Evolutionary conservation across 2,329 filamentous ascomycete genomes (phyloP).

Genomic region (Macrophomina tecta): DNA sequence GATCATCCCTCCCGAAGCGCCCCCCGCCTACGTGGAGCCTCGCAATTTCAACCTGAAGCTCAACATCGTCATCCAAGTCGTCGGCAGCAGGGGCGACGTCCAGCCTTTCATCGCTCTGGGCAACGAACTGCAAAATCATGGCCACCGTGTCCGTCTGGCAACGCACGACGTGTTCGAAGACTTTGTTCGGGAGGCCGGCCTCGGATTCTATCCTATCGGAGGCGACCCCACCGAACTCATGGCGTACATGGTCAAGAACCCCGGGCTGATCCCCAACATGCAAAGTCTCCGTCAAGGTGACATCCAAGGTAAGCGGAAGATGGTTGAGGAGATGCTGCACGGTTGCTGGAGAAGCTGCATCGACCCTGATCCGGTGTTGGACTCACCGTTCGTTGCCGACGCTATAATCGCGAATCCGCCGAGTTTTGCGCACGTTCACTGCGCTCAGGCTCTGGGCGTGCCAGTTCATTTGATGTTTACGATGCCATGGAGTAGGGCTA

Average conservation of each 20-base stretch:
- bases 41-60: constrained; percentile 30
- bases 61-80: constrained; percentile 57
- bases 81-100: constrained; percentile 56
- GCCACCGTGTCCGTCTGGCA: constrained; percentile 54
- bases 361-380: constrained; percentile 72
- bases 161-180: constrained; percentile 57
- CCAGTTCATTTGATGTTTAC: constrained; percentile 37
- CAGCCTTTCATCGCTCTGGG: constrained; percentile 58
- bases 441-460: constrained; percentile 42
- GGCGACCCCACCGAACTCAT: constrained; percentile 58
- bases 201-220: constrained; percentile 59
- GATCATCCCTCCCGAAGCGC: not conserved
- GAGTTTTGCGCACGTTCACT: constrained; percentile 68
- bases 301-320: constrained; percentile 73
- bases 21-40: not conserved
- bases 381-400: constrained; percentile 78
- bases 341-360: constrained; percentile 88
- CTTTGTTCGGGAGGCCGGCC: constrained; percentile 55
- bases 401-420: constrained; percentile 80
- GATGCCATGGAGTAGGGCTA: constrained; percentile 58
- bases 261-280: constrained; percentile 81
- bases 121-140: constrained; percentile 56
- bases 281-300: constrained; percentile 78
- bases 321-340: constrained; percentile 77
- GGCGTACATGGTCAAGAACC: constrained; percentile 91